Base-by-base conservation (phyloP, 495 filamentous ascomycete species). In the Lophiotrema nucula region DNA sequence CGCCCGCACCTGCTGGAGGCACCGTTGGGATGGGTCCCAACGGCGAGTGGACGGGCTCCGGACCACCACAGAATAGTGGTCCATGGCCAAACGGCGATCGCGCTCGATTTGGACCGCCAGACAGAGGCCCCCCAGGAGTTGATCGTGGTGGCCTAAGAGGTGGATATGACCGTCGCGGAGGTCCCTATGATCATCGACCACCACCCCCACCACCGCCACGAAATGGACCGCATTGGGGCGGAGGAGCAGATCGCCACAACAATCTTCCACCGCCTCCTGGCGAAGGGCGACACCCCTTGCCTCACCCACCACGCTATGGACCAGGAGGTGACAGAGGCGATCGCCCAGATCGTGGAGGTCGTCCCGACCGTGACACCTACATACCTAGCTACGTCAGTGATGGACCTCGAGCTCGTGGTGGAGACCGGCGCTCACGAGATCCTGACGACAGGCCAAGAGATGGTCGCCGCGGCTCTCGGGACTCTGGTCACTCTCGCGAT, bases 1-100 rank as follows among this genome's bases (percentile, higher is more conserved):
- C 93, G 22, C 93, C 93, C 16, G 92, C 90, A 18, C 95, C 93
- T 12, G 88, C 90, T 60, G 90, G 90, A 19, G 90, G 88, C 13
- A 89, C 87, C 11, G 88, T 95, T 18, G 92, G 93, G 15, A 83
- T 85, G 62, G 85, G 87, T 16, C 81, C 83, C 26, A 82, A 83
- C 63, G 81, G 82, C 47, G 84, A 84, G 39, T 85, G 77, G 77
- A 73, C 62, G 49, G 76, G 76, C 44, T 65, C 69, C 5, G 70
- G 68, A 2, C 68, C 69, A 4, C 55, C 62, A 1, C 46, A 47
- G 10, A 61, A 27, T 28, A 47, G 43, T 24, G 56, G 52, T 6
- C 27, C 49, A 0, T 69, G 56, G 48, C 24, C 43, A 21, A 67
- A 68, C 24, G 66, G 64, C 23, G 47, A 68, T 19, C 51, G 57